Evolutionary conservation across 805 yeast species (phyloP), one percentile per base, ranked within the genome.

Genomic region (Cyberlindnera mrakii): DNA sequence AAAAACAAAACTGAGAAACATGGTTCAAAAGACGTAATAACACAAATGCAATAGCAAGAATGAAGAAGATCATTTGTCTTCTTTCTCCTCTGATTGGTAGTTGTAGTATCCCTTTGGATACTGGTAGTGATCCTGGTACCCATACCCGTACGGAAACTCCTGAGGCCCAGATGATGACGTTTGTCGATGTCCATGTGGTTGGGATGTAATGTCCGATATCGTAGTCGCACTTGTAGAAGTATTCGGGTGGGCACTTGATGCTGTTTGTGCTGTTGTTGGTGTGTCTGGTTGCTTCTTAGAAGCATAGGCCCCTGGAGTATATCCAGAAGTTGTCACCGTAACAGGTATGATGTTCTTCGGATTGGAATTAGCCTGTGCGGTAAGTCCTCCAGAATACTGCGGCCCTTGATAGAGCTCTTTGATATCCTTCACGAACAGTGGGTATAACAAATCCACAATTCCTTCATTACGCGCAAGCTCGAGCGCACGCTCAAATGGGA

Each of bases 381-480:
- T 57, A 9, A 53, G 38, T 10, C 62, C 62, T 33, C 62, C 62
- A 9, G 61, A 57, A 37, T 53, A 56, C 43, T 56, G 60, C 6
- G 63, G 63, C 3, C 60, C 60, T 37, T 56, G 60, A 35, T 57
- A 56, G 14, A 58, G 38, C 33, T 55, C 60, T 60, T 80, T 80
- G 52, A 80, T 80, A 59, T 80, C 85, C 55, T 83, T 75, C 37
- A 80, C 85, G 57, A 77, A 77, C 39, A 77, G 62, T 3, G 82
- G 82, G 52, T 77, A 77, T 39, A 77, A 59, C 33, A 72, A 59
- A 51, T 77, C 82, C 18, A 76, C 79, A 40, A 77, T 80, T 31
- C 78, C 78, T 59, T 80, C 86, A 42, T 82, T 67, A 60, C 80
- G 82, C 13, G 85, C 85, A 74, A 80, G 72, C 32, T 81, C 78